Evolutionary conservation across 2,329 filamentous ascomycete species (phyloP).

Genomic region (Diaporthe helianthi): DNA sequence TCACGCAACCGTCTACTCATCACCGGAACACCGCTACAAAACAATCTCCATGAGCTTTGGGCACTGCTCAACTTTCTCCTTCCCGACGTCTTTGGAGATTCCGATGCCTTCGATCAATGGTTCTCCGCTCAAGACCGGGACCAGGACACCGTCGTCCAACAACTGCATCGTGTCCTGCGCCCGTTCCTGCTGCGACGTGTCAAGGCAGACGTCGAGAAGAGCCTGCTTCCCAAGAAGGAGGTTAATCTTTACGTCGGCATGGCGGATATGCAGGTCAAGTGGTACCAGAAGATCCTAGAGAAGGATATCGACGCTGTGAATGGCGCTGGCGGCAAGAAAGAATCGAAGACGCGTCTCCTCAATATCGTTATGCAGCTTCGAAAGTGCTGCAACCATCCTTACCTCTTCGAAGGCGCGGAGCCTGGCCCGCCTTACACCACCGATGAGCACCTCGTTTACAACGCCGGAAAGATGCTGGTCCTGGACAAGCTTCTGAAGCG

Average conservation of each 20-base stretch:
- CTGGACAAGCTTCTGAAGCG: conserved; percentile 89
- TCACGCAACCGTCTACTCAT: conserved; percentile 95
- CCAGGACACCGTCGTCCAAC: conserved; percentile 94
- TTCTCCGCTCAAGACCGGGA: conserved; percentile 90
- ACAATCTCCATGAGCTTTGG: conserved; percentile 98
- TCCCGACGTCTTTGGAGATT: conserved; percentile 97
- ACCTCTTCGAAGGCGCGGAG: conserved; percentile 96
- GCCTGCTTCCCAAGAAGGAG: conserved; percentile 95
- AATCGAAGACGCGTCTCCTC: conserved; percentile 94
- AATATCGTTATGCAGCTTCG: conserved; percentile 99
- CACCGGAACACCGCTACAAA: conserved; percentile 95
- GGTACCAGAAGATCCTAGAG: conserved; percentile 98
- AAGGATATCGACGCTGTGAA: conserved; percentile 99
- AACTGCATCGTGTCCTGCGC: conserved; percentile 89
- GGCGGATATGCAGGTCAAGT: conserved; percentile 99
- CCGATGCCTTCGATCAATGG: conserved; percentile 97
- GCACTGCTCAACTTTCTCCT: conserved; percentile 95
- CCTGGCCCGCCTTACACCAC: conserved; percentile 97
- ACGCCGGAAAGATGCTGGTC: conserved; percentile 97
- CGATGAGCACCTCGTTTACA: conserved; percentile 92
- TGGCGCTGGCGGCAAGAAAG: conserved; percentile 91
- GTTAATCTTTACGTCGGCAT: conserved; percentile 97
- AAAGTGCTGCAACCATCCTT: conserved; percentile 99
- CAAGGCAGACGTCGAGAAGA: conserved; percentile 98
- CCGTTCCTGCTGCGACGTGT: conserved; percentile 95